Evolutionary conservation across 768 basidiomycete species (phyloP), one percentile per base, ranked within the genome.

Genomic region (Tylopilus sp.): DNA sequence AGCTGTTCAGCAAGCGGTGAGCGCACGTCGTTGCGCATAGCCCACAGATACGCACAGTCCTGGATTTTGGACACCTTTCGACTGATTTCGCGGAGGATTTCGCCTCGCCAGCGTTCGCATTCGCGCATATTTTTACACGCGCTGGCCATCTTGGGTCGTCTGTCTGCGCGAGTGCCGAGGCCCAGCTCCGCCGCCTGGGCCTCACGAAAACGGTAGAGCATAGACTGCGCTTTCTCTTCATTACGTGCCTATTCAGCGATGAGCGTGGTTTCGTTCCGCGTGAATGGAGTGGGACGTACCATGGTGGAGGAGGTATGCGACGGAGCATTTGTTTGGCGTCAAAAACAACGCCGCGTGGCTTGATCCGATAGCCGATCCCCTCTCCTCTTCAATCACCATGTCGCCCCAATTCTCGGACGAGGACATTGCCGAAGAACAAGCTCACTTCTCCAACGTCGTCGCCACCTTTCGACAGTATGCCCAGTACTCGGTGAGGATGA

Each of bases 11-110:
- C n/a, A n/a, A n/a, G n/a, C n/a, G n/a, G n/a, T n/a, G n/a, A n/a
- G n/a, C n/a, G n/a, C n/a, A n/a, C n/a, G n/a, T n/a, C n/a, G n/a
- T n/a, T n/a, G n/a, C n/a, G n/a, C n/a, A n/a, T n/a, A n/a, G n/a
- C n/a, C n/a, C n/a, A n/a, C n/a, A 13, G 71, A 25, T 17, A 74
- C 89, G 53, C 28, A 94, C 93, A 72, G 63, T 99, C 95, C 69
- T 99, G 95, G 41, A 98, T 98, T 71, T 98, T 98, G 15, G 92
- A 93, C 22, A 98, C 95, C 68, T 99, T 98, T 54, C 95, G 68
- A 65, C 91, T 93, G 44, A 98, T 94, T 65, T 99, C 95, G 39
- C 93, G 76, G 49, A 99, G 66, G 18, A 98, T 91, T 70, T 98
- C 95, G 50, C 95, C 95, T 65, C 95, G 74, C 93, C 94, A 98